Evolutionary conservation across 2,329 filamentous ascomycete genomes (phyloP).

Genomic region (Clonostachys rhizophaga): DNA sequence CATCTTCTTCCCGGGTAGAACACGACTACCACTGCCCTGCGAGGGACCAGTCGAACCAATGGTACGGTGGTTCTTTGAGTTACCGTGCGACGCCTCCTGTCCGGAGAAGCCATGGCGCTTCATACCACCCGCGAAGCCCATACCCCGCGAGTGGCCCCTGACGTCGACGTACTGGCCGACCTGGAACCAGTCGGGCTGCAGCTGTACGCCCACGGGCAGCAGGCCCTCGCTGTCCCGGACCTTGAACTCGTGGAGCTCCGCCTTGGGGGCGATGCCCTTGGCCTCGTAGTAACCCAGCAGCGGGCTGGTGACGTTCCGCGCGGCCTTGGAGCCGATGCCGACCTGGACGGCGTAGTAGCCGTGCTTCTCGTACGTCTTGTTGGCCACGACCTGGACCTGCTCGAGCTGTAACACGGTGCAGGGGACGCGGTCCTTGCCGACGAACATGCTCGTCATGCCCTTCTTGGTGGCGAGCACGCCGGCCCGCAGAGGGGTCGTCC

Average conservation of each 20-base stretch:
- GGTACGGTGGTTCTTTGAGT: constrained; percentile 87
- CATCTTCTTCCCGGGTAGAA: constrained; percentile 97
- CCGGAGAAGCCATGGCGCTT: constrained; percentile 89
- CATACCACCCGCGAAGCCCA: constrained; percentile 97
- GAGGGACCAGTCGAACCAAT: constrained; percentile 87
- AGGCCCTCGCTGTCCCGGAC: constrained; percentile 72
- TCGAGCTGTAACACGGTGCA: constrained; percentile 95
- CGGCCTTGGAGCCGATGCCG: constrained; percentile 69
- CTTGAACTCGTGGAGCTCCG: constrained; percentile 79
- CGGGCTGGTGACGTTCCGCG: constrained; percentile 75
- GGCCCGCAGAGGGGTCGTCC: constrained; percentile 62
- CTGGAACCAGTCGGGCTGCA: constrained; percentile 87
- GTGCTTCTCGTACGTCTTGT: constrained; percentile 75
- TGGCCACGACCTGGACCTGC: constrained; percentile 80
- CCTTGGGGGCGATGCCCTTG: constrained; percentile 78
- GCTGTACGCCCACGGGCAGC: constrained; percentile 66
- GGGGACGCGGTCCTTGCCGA: constrained; percentile 70
- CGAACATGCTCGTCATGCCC: constrained; percentile 92
- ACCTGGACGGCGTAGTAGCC: constrained; percentile 95
- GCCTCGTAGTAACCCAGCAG: constrained; percentile 84
- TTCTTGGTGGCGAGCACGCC: constrained; percentile 87
- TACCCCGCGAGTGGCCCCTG: constrained; percentile 72
- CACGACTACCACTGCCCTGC: constrained; percentile 88
- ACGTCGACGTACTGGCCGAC: constrained; percentile 89
- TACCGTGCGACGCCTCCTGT: constrained; percentile 90